phyloP scores from a whole-genome alignment of 768 basidiomycete genomes.

The Botryobasidium botryosum region DNA sequence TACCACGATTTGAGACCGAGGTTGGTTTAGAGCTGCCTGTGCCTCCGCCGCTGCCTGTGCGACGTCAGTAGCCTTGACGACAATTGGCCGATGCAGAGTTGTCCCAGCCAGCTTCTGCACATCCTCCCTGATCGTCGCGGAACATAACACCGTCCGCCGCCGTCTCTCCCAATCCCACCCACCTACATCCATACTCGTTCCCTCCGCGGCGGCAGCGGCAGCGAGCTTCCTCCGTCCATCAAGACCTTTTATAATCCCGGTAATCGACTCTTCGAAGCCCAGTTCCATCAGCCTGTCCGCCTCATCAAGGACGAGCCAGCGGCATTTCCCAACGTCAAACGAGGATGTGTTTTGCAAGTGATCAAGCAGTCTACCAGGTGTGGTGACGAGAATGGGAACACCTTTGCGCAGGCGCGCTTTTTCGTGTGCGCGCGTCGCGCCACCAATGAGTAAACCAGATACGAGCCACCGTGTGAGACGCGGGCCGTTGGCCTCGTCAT shows the following conservation, averaged over 20 bases:
- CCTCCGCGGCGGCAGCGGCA: conserved; percentile 35
- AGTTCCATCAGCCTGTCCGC: conserved; percentile 96
- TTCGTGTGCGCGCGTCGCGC: conserved; percentile 87
- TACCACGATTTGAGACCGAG: conserved; percentile 2
- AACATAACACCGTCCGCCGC: conserved; percentile 81
- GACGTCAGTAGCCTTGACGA: conserved; percentile 58
- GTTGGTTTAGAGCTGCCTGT: conserved; percentile 14
- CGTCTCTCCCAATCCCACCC: conserved; percentile 70
- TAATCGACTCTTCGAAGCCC: conserved; percentile 92
- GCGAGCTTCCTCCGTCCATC: conserved; percentile 72
- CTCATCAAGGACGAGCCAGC: conserved; percentile 94
- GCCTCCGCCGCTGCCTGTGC: conserved; percentile 13
- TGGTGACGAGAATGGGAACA: conserved; percentile 85
- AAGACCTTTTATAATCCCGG: conserved; percentile 70
- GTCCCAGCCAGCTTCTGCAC: conserved; percentile 86
- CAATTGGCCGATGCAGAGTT: conserved; percentile 57
- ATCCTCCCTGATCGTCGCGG: conserved; percentile 89
- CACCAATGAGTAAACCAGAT: conserved; percentile 82
- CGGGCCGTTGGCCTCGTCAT: conserved; percentile 27
- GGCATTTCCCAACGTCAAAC: conserved; percentile 82
- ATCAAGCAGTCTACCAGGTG: conserved; percentile 87
- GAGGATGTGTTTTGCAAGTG: conserved; percentile 91
- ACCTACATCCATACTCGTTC: conserved; percentile 47
- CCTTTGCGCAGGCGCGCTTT: conserved; percentile 92
- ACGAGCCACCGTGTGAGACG: conserved; percentile 82